Base-by-base conservation (phyloP, 495 filamentous ascomycete species). In the Xylaria cubensis region DNA sequence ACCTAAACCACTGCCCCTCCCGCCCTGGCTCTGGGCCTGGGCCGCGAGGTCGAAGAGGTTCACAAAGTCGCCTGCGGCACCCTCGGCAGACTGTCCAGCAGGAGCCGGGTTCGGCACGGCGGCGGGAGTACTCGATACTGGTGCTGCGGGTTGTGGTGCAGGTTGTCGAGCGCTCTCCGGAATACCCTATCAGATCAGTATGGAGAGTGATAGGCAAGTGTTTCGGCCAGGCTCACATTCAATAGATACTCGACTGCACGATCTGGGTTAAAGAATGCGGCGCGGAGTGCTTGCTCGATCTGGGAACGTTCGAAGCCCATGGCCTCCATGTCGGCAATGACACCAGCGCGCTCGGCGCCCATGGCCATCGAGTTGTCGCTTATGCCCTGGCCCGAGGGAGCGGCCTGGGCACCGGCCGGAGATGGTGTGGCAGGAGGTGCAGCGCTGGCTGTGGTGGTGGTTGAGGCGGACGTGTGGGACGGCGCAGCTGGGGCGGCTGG, bases 11-110 rank as follows among this genome's bases (percentile, higher is more conserved):
- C 80, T 83, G 63, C 80, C 77, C 70, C 84, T 86, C 34, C 85
- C 86, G 70, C 87, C 84, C 71, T 90, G 91, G 62, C 90, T 91
- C 36, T 71, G 67, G 75, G 92, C 90, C 69, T 85, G 83, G 48
- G 94, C 94, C 62, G 94, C 94, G 46, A 95, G 94, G 78, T 99
- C 95, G 78, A 98, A 99, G 19, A 99, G 88, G 80, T 99, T 98
- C 64, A 97, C 89, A 19, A 88, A 89, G 69, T 85, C 88, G 39
- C 94, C 92, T 39, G 92, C 86, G 42, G 86, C 88, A 41, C 75
- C 82, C 41, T 82, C 81, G 44, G 78, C 74, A 68, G 82, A 78
- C 36, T 83, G 76, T 42, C 82, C 82, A 15, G 86, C 79, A 42
- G 84, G 74, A 29, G 79, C 69, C 76, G 75, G 67, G n/a, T 41